Percentiles rank a stretch among this genome's conserved stretches.
Conservation (phyloP, 495 filamentous ascomycete species). For the Xylaria telfairii region DNA sequence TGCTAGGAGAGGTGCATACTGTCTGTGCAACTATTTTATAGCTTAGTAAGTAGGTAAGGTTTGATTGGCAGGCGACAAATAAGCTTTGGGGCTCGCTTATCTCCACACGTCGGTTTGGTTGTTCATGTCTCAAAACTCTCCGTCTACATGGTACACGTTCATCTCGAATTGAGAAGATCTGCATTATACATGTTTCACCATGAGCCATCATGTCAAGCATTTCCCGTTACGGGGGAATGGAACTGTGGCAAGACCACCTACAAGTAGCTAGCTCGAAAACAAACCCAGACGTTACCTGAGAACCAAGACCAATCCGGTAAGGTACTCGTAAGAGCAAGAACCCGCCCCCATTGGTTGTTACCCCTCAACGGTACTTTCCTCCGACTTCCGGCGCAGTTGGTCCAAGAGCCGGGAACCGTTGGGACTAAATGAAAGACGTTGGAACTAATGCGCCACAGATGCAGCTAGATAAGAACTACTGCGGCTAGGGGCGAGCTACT, state of each 20-base stretch:
- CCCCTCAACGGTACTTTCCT: not conserved
- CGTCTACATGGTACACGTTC: not conserved
- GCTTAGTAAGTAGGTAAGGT: too few species aligned
- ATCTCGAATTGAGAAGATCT: not conserved
- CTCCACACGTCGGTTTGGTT: not conserved
- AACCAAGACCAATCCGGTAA: too few species aligned
- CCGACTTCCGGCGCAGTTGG: not conserved
- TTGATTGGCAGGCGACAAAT: not conserved
- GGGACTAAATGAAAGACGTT: not conserved
- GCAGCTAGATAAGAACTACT: not conserved
- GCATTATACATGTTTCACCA: not conserved
- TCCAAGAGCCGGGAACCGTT: not conserved
- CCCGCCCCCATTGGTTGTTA: not conserved
- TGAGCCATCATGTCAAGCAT: slow-evolving; percentile 6
- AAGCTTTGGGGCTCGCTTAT: not conserved
- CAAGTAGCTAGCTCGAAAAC: not conserved
- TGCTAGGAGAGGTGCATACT: too few species aligned
- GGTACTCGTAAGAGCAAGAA: not conserved
- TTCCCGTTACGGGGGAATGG: not conserved
- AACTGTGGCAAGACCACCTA: not conserved
- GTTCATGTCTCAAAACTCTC: not conserved
- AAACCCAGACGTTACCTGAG: too few species aligned
- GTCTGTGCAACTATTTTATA: not conserved
- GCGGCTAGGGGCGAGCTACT: not conserved
- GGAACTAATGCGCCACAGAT: not conserved